Conservation (phyloP, 2,329 filamentous ascomycete species). For the Penicillium sp. region DNA sequence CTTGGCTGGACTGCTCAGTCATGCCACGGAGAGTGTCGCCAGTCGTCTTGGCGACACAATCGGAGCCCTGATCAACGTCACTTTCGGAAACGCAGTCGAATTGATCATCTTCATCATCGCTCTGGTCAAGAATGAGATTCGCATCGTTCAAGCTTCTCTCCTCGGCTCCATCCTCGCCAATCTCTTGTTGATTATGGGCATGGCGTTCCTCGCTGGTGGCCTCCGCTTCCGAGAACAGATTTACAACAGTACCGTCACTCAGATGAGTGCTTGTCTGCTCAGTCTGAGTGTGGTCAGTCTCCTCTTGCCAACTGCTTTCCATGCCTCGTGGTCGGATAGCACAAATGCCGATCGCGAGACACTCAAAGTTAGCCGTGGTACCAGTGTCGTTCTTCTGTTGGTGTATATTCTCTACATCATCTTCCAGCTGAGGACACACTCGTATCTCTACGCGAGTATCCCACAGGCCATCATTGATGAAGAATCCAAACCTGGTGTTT, state of each 20-base stretch:
- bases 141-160: slow-evolving; percentile 86
- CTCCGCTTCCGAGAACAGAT: slow-evolving; percentile 88
- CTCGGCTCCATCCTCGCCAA: slow-evolving; percentile 89
- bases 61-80: slow-evolving; percentile 72
- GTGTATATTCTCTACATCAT: slow-evolving; percentile 82
- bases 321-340: slow-evolving; percentile 73
- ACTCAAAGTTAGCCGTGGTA: slow-evolving; percentile 82
- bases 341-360: slow-evolving; percentile 66
- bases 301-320: slow-evolving; percentile 85
- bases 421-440: slow-evolving; percentile 89
- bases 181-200: slow-evolving; percentile 82
- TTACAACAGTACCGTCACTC: slow-evolving; percentile 92
- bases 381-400: slow-evolving; percentile 78
- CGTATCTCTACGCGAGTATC: slow-evolving; percentile 89
- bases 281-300: slow-evolving; percentile 89
- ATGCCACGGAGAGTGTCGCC: slow-evolving; percentile 74
- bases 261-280: slow-evolving; percentile 92
- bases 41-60: slow-evolving; percentile 70
- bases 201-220: slow-evolving; percentile 86
- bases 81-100: slow-evolving; percentile 77
- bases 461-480: slow-evolving; percentile 92
- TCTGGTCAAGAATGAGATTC: slow-evolving; percentile 77
- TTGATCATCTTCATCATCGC: slow-evolving; percentile 78
- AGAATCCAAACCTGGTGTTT: slow-evolving; percentile 80
- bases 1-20: slow-evolving; percentile 68